Conservation (phyloP, 257 asterid species). For the Penstemon newberryi region DNA sequence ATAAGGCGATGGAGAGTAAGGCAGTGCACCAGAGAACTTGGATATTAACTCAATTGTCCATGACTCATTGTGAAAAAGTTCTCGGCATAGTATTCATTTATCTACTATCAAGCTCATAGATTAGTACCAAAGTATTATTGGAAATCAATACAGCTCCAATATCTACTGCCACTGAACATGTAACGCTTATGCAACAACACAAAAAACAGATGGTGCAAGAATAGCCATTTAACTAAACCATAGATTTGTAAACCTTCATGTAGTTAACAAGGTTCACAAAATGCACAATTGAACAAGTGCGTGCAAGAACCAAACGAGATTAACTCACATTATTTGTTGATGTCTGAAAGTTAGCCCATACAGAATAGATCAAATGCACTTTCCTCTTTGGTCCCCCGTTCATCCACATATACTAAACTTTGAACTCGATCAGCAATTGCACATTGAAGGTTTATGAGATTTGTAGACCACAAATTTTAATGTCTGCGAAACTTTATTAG, state of each 20-base stretch:
- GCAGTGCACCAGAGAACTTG: conserved; percentile 15
- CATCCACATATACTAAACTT: conserved; percentile 68
- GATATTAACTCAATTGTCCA: conserved; percentile 2
- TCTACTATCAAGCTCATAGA: neutral
- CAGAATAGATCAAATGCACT: conserved; percentile 74
- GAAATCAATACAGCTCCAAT: conserved; percentile 3
- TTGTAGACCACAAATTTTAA: no score
- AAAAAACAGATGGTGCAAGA: conserved; percentile 11
- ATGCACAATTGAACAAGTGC: conserved; percentile 7
- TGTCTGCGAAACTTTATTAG: no score
- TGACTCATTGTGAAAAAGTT: neutral
- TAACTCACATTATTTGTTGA: conserved; percentile 68
- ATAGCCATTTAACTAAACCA: conserved; percentile 5
- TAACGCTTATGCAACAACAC: neutral
- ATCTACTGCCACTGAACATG: conserved; percentile 9
- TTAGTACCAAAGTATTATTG: conserved; percentile 9
- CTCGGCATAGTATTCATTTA: neutral
- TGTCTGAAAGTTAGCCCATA: conserved; percentile 96
- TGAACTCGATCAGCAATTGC: conserved; percentile 33
- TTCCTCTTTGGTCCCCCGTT: conserved; percentile 68
- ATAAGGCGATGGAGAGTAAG: conserved; percentile 23
- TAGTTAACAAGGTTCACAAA: conserved; percentile 3
- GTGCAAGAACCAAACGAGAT: conserved; percentile 17
- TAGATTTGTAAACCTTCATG: conserved; percentile 17
- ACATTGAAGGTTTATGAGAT: conserved; percentile 18